A percentile compares a stretch with the other conserved stretches of the same genome.
Evolutionary conservation across 2,329 filamentous ascomycete species (phyloP).

Genomic region (Gliomastix tumulicola): DNA sequence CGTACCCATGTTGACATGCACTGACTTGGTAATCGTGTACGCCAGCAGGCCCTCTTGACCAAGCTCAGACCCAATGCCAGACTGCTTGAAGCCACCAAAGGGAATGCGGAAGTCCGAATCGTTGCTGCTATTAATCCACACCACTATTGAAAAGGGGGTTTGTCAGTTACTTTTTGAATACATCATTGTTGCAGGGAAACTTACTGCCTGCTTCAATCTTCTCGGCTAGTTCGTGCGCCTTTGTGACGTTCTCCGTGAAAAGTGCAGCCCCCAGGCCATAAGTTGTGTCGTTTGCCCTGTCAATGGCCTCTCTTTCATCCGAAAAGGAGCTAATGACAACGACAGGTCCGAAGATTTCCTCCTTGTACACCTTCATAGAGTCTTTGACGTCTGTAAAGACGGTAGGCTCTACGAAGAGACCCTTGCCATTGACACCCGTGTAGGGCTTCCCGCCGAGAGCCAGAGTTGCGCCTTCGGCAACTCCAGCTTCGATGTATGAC

Average conservation of each 20-base stretch:
- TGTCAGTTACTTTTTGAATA: no score
- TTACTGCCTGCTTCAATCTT: constrained; percentile 46
- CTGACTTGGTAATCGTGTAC: constrained; percentile 25
- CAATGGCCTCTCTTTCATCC: constrained; percentile 14
- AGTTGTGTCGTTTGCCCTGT: constrained; percentile 25
- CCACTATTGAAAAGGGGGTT: no score
- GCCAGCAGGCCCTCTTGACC: constrained; percentile 29
- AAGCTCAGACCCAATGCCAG: constrained; percentile 45
- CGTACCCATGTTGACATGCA: constrained; percentile 13
- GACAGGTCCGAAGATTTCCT: constrained; percentile 18
- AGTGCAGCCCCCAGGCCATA: constrained; percentile 47
- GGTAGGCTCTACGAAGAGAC: constrained; percentile 9
- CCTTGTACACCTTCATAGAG: constrained; percentile 10
- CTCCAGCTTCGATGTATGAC: background rate
- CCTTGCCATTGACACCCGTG: background rate
- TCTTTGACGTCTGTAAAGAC: constrained; percentile 14
- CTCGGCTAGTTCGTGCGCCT: constrained; percentile 24
- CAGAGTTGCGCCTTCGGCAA: background rate
- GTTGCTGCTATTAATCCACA: constrained; percentile 21
- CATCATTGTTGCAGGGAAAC: no score
- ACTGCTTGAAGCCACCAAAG: constrained; percentile 46
- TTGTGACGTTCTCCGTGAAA: constrained; percentile 42
- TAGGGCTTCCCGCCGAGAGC: background rate
- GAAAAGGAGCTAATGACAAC: constrained; percentile 11
- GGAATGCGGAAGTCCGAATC: constrained; percentile 11